Evolutionary conservation across 192 early-diverging fungal genomes (phyloP), one percentile per base, ranked within the genome.

Genomic region (Rhizophlyctis rosea): DNA sequence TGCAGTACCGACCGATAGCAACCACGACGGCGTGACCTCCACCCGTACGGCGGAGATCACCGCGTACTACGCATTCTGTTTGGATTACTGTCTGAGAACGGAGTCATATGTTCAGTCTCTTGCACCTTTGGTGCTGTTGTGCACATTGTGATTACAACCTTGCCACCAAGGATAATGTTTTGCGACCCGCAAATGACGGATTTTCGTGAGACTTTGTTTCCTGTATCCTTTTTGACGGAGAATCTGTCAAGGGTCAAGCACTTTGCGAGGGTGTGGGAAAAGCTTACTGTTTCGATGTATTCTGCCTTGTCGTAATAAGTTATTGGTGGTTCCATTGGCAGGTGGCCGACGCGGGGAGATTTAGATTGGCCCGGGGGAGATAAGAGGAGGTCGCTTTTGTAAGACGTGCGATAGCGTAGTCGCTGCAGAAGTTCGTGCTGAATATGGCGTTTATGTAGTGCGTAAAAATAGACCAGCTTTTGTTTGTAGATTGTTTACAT

Each of bases 101-200:
- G n/a, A n/a, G n/a, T n/a, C n/a, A n/a, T n/a, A 5, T 53, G 13
- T 50, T 50, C 7, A 34, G n/a, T n/a, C n/a, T n/a, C n/a, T n/a
- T n/a, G n/a, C n/a, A n/a, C n/a, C n/a, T n/a, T n/a, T n/a, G n/a
- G n/a, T n/a, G n/a, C n/a, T n/a, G n/a, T n/a, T n/a, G n/a, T n/a
- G n/a, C n/a, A n/a, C n/a, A n/a, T n/a, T n/a, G n/a, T n/a, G n/a
- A n/a, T n/a, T n/a, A n/a, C 18, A 75, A 90, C 90, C 86, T 96
- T 98, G 54, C 95, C 95, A 27, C 93, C 92, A 4, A 96, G 85
- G 30, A 95, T 88, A 57, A 98, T 98, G 80, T 98, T 98, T 70
- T 96, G 92, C 71, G 87, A 87, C 11, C 94, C 95, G 63, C 87
- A 92, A 64, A 98, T 98, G 54, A 91, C 86, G 2, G 91, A 91